These are phyloP conservation scores for Pseudogymnoascus sp. DNA, from an alignment of 2,329 filamentous ascomycete genomes.

Conservation along the genomic window DNA sequence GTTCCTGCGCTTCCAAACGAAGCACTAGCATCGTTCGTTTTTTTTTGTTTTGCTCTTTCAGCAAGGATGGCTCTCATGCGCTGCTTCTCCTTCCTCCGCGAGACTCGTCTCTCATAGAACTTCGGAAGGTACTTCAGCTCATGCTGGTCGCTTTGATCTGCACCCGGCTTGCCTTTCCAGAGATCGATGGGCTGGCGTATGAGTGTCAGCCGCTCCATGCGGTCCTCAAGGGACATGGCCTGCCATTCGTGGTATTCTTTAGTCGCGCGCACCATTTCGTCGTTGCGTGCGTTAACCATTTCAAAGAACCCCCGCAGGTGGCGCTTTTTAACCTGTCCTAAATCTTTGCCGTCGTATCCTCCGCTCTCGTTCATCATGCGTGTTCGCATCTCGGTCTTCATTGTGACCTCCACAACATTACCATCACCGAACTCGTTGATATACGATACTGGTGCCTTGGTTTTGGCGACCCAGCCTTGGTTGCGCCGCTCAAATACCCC, in stretches of 20 bases:
- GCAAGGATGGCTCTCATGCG: not conserved
- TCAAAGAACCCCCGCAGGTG: not conserved
- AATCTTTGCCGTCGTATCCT: conserved; percentile 6
- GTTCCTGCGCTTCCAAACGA: not conserved
- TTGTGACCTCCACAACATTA: not conserved
- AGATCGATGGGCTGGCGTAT: not conserved
- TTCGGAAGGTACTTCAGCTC: conserved; percentile 4
- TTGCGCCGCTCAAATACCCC: not conserved
- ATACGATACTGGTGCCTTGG: not conserved
- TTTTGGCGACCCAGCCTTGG: not conserved
- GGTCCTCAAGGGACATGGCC: conserved; percentile 2
- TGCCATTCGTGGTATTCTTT: conserved; percentile 5
- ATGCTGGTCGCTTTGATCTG: not conserved
- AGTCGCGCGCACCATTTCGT: conserved; percentile 8
- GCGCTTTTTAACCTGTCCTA: conserved; percentile 4
- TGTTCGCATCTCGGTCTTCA: conserved; percentile 1
- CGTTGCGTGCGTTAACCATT: not conserved
- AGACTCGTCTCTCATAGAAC: not conserved
- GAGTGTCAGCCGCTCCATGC: not conserved
- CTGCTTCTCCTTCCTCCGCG: not conserved
- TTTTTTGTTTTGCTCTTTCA: not conserved
- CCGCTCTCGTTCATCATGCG: not conserved
- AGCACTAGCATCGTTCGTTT: not conserved
- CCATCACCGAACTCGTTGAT: not conserved
- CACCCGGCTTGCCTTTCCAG: not conserved